Evolutionary conservation across 441 rosid genomes (phyloP).

Genomic region (Syzygium syzygioides): DNA sequence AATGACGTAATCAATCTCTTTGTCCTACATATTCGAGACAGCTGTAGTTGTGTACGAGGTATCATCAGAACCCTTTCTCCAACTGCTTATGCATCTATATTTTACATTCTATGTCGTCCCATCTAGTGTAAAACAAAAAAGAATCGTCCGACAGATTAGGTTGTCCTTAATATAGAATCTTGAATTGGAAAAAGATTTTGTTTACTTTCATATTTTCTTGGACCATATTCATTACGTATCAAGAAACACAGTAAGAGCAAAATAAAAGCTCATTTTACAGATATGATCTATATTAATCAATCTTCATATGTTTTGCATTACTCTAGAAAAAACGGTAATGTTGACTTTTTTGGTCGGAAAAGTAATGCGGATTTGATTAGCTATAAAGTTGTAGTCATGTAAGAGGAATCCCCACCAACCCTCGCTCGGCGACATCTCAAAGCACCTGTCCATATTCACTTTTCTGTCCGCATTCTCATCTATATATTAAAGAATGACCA

Average conservation of each 20-base stretch:
- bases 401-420: not conserved
- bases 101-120: not conserved
- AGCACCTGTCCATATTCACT: not conserved
- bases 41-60: too few relatives aligned
- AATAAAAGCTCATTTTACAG: not conserved
- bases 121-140: too few relatives aligned
- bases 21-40: not conserved
- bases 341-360: too few relatives aligned
- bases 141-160: too few relatives aligned
- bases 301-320: not conserved
- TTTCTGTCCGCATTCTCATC: not conserved
- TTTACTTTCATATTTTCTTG: too few relatives aligned
- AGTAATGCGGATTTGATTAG: not conserved
- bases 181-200: too few relatives aligned
- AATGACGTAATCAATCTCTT: not conserved
- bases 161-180: too few relatives aligned
- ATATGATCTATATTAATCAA: not conserved
- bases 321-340: not conserved
- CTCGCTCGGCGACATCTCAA: not conserved
- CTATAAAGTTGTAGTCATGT: not conserved
- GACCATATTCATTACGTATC: not conserved
- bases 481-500: not conserved
- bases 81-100: too few relatives aligned
- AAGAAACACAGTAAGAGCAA: not conserved
- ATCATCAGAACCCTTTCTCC: not conserved